Evolutionary conservation across 2,329 filamentous ascomycete genomes (phyloP), one percentile per base, ranked within the genome.

Genomic region (Trichophyton mentagrophytes): DNA sequence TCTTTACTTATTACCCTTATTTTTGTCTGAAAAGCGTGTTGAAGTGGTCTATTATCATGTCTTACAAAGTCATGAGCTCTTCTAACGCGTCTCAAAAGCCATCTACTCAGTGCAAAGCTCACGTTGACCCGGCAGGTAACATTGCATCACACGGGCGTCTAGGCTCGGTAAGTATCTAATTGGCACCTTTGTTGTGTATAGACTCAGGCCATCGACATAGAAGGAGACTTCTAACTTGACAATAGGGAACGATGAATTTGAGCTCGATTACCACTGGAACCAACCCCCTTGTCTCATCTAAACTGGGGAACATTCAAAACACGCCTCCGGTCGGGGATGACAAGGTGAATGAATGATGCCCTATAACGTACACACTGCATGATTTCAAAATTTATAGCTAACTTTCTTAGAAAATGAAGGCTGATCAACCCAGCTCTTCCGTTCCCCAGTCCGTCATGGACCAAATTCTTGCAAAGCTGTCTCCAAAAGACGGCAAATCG

Each of bases 371-470:
- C 40, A 59, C 30, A 25, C 40, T 66, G 11, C 36, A 42, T 42
- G 38, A 9, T 22, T 15, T 44, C n/a, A 57, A 57, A 9, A 72
- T 78, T 59, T 78, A 2, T 38, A 38, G 70, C 67, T 67, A 51
- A 51, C 20, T 51, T 51, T 59, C 67, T 62, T 67, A 77, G 73
- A 78, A 78, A 74, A 72, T 76, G 69, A 80, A 79, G 68, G 64
- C 77, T 63, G 76, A 79, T 58, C 71, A 70, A 63, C 66, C 17
- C 25, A 30, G 25, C 1, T 30, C 58, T 47, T 38, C 33, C 5
- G 13, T 7, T 17, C n/a, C 38, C 8, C 62, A 68, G 25, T 72
- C 74, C n/a, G 70, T 74, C 7, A 84, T 91, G 78, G 88, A 93
- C 67, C 85, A 85, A 62, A 82, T 78, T 51, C 69, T 77, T 30